phyloP scores from a whole-genome alignment of 192 early-diverging fungal species.

The Funneliformis mosseae region DNA sequence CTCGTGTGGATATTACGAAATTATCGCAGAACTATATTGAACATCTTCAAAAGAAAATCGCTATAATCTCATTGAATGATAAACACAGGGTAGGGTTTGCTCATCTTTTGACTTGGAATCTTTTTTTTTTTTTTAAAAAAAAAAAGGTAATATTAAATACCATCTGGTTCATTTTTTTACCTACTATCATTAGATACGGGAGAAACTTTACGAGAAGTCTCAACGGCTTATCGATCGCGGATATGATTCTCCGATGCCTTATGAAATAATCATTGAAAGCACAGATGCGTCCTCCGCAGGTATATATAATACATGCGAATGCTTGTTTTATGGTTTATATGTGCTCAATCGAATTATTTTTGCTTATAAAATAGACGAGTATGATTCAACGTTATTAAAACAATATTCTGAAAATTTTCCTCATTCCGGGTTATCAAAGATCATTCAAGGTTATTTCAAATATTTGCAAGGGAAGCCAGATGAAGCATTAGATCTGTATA shows the following conservation, averaged over 20 bases:
- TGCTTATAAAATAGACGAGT: constrained; percentile 40
- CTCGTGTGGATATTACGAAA: constrained; percentile 27
- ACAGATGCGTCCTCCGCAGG: constrained; percentile 42
- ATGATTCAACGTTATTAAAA: constrained; percentile 46
- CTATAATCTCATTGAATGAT: constrained; percentile 25
- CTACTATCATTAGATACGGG: constrained; percentile 35
- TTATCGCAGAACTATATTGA: constrained; percentile 27
- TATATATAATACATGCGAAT: constrained; percentile 3
- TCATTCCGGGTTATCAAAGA: constrained; percentile 46
- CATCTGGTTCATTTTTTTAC: not conserved
- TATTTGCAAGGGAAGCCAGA: constrained; percentile 37
- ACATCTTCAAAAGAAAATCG: constrained; percentile 44
- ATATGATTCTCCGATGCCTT: constrained; percentile 40
- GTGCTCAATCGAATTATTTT: not conserved
- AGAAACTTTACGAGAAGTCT: constrained; percentile 43
- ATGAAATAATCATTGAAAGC: constrained; percentile 53
- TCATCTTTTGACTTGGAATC: not conserved
- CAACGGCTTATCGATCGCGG: constrained; percentile 36
- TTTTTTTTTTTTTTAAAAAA: not conserved
- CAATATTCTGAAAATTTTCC: constrained; percentile 48
- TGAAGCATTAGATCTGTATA: constrained; percentile 43
- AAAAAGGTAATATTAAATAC: too few relatives aligned
- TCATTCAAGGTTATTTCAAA: constrained; percentile 48
- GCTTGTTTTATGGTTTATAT: not conserved
- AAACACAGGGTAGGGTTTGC: constrained; percentile 20